Evolutionary conservation across 441 rosid species (phyloP).

Genomic region (Pelargonium myrrhifolium): DNA sequence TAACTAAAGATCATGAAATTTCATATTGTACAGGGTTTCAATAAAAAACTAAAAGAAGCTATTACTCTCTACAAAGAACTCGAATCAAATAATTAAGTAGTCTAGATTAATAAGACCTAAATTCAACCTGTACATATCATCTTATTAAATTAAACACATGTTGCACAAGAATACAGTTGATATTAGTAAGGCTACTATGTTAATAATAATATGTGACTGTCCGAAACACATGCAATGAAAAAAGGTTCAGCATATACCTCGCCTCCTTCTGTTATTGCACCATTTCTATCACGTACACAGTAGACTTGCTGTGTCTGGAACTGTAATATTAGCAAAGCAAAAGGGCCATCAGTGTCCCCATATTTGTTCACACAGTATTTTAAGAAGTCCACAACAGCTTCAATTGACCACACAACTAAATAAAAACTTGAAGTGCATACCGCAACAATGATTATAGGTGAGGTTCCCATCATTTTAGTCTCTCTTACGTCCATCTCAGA

Average conservation of each 20-base stretch:
- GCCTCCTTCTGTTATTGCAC: conserved; percentile 74
- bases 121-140: too few species aligned
- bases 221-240: not conserved
- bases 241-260: conserved; percentile 33
- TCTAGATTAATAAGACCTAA: not conserved
- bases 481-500: conserved; percentile 79
- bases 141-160: not conserved
- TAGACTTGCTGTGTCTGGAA: conserved; percentile 80
- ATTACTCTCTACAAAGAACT: not conserved
- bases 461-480: conserved; percentile 85
- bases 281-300: conserved; percentile 62
- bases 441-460: conserved; percentile 63
- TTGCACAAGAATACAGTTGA: not conserved
- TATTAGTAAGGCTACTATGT: not conserved
- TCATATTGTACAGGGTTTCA: not conserved
- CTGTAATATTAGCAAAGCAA: conserved; percentile 29
- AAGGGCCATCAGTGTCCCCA: not conserved
- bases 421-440: conserved; percentile 28
- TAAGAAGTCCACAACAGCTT: not conserved
- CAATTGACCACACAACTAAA: not conserved
- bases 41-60: not conserved
- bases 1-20: too few species aligned
- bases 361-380: conserved; percentile 2
- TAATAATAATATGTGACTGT: too few species aligned
- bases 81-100: not conserved